Conservation (phyloP, 1,284 basidiomycete species). For the Anthracocystis walkeri region DNA sequence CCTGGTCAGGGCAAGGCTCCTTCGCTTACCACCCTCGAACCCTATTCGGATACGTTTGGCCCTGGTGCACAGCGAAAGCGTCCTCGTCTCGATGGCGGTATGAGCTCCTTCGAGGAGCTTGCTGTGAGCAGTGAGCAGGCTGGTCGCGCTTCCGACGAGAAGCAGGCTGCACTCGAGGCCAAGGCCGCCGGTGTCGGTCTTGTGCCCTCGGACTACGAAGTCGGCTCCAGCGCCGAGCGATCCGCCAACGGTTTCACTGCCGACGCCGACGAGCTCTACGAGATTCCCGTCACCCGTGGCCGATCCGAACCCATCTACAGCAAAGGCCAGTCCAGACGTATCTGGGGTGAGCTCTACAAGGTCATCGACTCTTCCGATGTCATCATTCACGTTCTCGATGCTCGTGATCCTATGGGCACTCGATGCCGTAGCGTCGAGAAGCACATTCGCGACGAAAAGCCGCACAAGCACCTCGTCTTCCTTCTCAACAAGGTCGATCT, state of each 20-base stretch:
- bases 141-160: slow-evolving; percentile 57
- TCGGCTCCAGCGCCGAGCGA: slow-evolving; percentile 54
- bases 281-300: slow-evolving; percentile 65
- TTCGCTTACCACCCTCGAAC: slow-evolving; percentile 63
- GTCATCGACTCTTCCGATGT: slow-evolving; percentile 99
- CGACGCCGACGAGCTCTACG: slow-evolving; percentile 62
- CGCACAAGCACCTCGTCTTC: slow-evolving; percentile 95
- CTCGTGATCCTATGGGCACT: slow-evolving; percentile 95
- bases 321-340: slow-evolving; percentile 73
- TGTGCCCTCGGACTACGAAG: slow-evolving; percentile 66
- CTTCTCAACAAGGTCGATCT: slow-evolving; percentile 99
- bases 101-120: slow-evolving; percentile 65
- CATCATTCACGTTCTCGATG: slow-evolving; percentile 94
- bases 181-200: slow-evolving; percentile 62
- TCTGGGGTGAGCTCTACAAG: slow-evolving; percentile 98
- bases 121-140: slow-evolving; percentile 56
- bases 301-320: slow-evolving; percentile 67
- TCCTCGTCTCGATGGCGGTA: slow-evolving; percentile 64
- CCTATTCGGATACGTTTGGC: slow-evolving; percentile 66
- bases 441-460: slow-evolving; percentile 93
- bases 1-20: slow-evolving; percentile 62
- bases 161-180: slow-evolving; percentile 53
- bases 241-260: slow-evolving; percentile 61
- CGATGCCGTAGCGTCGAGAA: slow-evolving; percentile 94
- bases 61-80: slow-evolving; percentile 67